Conservation (phyloP, 306 rosid species). For the Cyamopsis tetragonoloba region DNA sequence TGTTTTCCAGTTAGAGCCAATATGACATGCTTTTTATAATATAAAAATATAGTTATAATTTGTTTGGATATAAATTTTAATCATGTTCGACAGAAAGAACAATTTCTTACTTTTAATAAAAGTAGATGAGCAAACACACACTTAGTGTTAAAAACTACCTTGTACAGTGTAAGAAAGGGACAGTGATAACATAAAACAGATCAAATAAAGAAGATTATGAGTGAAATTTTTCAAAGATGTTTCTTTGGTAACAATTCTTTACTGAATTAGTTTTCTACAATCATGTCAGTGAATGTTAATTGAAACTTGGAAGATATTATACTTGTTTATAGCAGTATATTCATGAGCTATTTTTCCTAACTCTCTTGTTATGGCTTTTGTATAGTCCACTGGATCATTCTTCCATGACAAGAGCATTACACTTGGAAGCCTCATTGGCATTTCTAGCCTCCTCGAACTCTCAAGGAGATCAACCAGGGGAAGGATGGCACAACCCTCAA, state of each 20-base stretch:
- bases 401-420: slow-evolving; percentile 59
- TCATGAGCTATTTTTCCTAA: neutral
- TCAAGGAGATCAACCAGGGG: slow-evolving; percentile 54
- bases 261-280: neutral
- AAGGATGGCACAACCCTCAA: slow-evolving; percentile 37
- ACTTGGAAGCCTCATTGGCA: slow-evolving; percentile 63
- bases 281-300: slow-evolving; percentile 5
- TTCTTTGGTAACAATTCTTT: neutral
- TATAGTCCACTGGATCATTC: slow-evolving; percentile 56
- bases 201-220: neutral
- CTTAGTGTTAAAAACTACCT: neutral
- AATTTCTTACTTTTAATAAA: no score
- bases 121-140: no score
- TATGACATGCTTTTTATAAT: no score
- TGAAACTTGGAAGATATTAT: neutral
- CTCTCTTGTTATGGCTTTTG: slow-evolving; percentile 1
- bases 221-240: neutral
- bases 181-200: neutral
- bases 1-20: no score
- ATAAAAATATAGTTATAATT: no score
- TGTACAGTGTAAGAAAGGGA: neutral
- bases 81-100: no score
- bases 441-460: slow-evolving; percentile 43
- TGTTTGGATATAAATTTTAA: no score
- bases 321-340: neutral